Evolutionary conservation across 2,329 filamentous ascomycete species (phyloP).

Genomic region (Cladosporium sp.): DNA sequence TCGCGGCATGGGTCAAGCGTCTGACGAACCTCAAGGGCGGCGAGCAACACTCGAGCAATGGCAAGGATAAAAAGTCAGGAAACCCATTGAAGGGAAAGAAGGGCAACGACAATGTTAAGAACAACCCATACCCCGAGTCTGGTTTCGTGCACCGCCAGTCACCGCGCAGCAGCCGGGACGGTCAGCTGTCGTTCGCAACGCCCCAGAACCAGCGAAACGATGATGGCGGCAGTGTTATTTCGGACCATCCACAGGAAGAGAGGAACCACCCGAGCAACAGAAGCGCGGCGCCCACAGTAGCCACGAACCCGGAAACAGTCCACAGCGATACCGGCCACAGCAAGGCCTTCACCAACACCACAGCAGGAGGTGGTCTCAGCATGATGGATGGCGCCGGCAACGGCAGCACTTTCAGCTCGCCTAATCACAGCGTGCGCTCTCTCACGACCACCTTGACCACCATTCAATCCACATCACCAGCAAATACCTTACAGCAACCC

Average conservation of each 20-base stretch:
- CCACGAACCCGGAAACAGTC: slow-evolving; percentile 74
- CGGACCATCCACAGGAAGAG: slow-evolving; percentile 52
- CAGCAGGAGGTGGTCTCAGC: slow-evolving; percentile 61
- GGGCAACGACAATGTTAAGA: slow-evolving; percentile 13
- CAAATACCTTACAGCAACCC: slow-evolving; percentile 39
- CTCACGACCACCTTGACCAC: slow-evolving; percentile 80
- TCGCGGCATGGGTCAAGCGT: slow-evolving; percentile 91
- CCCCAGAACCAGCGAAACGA: slow-evolving; percentile 47
- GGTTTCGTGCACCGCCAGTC: slow-evolving; percentile 51
- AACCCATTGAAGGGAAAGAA: slow-evolving; percentile 17
- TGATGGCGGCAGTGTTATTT: slow-evolving; percentile 49
- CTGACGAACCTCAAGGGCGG: slow-evolving; percentile 81
- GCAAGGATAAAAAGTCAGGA: slow-evolving; percentile 37
- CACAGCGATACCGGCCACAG: slow-evolving; percentile 72
- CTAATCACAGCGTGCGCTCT: slow-evolving; percentile 65
- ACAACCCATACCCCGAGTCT: slow-evolving; percentile 83
- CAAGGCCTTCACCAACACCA: slow-evolving; percentile 73
- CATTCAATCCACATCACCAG: slow-evolving; percentile 68
- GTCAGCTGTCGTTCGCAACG: slow-evolving; percentile 48
- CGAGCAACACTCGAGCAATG: slow-evolving; percentile 36
- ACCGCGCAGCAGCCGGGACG: slow-evolving; percentile 38
- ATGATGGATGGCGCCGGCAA: slow-evolving; percentile 33
- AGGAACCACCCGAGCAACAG: slow-evolving; percentile 59
- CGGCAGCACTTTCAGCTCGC: slow-evolving; percentile 28
- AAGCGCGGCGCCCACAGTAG: slow-evolving; percentile 72